These are phyloP conservation scores for Aureobasidium zeae DNA, from an alignment of 2,329 filamentous ascomycete genomes.

Conservation along the genomic window DNA sequence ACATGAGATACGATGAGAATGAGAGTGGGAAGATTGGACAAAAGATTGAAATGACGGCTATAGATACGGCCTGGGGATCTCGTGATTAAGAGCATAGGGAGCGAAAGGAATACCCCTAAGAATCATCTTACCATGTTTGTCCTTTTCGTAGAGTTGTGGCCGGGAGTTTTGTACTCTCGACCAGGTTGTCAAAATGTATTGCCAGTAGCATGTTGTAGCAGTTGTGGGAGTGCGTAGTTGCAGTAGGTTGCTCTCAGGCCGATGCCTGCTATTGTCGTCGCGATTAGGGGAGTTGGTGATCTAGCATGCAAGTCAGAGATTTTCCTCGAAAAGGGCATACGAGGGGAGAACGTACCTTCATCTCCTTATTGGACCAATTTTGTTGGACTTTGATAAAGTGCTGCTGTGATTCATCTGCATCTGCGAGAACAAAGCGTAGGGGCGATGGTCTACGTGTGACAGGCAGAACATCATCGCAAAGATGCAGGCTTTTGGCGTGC, in stretches of 20 bases:
- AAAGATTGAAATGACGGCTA: background rate
- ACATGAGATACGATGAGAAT: too few relatives aligned
- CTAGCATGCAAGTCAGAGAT: too few relatives aligned
- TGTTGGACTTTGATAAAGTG: conserved; percentile 26
- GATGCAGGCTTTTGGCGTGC: conserved; percentile 28
- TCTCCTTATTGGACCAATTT: conserved; percentile 25
- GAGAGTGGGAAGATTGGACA: too few relatives aligned
- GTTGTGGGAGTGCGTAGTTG: conserved; percentile 22
- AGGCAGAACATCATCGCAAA: conserved; percentile 26
- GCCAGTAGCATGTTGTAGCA: conserved; percentile 27
- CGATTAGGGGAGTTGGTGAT: conserved; percentile 21
- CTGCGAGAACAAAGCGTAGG: conserved; percentile 26
- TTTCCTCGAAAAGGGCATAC: too few relatives aligned
- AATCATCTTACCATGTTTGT: background rate
- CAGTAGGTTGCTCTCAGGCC: too few relatives aligned
- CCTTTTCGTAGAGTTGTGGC: conserved; percentile 6
- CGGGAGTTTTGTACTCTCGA: conserved; percentile 21
- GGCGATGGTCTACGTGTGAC: conserved; percentile 27
- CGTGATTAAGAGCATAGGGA: background rate
- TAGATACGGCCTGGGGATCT: background rate
- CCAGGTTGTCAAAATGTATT: conserved; percentile 26
- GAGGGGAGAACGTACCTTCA: background rate
- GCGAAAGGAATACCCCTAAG: background rate
- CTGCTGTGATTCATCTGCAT: conserved; percentile 22
- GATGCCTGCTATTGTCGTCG: too few relatives aligned